These are phyloP conservation scores for Aspergillus diversus DNA, from an alignment of 495 filamentous ascomycete species.

Conservation along the genomic window DNA sequence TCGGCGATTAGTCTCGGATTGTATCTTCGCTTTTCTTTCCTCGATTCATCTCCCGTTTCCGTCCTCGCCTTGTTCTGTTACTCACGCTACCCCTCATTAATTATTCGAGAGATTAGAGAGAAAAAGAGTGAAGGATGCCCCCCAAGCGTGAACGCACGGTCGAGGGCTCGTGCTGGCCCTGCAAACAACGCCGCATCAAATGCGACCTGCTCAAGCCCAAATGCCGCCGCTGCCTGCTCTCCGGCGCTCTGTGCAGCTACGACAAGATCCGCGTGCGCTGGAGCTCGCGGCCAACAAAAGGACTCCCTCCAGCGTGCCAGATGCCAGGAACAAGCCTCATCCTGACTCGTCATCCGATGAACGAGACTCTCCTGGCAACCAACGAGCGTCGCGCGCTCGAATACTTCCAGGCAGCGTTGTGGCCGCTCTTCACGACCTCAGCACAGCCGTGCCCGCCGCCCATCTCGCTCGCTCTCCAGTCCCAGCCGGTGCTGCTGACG, in stretches of 20 bases:
- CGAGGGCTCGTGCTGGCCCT: conserved; percentile 43
- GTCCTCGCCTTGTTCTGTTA: background rate
- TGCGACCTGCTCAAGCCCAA: conserved; percentile 34
- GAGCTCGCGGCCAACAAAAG: conserved; percentile 26
- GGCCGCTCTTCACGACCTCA: conserved; percentile 25
- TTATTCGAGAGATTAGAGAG: too few species aligned
- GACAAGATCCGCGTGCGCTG: conserved; percentile 40
- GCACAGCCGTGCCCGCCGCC: conserved; percentile 35
- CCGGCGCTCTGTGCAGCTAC: conserved; percentile 38
- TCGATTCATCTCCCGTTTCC: background rate
- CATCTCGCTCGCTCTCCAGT: conserved; percentile 31
- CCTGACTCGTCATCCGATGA: conserved; percentile 7
- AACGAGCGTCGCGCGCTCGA: conserved; percentile 23
- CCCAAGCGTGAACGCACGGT: conserved; percentile 38
- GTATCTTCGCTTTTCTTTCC: too few species aligned
- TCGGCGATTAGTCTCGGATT: too few species aligned
- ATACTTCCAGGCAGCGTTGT: conserved; percentile 26
- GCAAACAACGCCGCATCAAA: conserved; percentile 43
- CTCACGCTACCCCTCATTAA: background rate
- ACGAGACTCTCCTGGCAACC: conserved; percentile 8
- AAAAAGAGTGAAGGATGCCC: too few species aligned
- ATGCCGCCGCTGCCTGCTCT: conserved; percentile 37
- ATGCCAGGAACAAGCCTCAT: conserved; percentile 2
- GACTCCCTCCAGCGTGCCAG: conserved; percentile 29
- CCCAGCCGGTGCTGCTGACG: conserved; percentile 29